phyloP scores from a whole-genome alignment of 345 rosid species.

The Dipteronia dyeriana region DNA sequence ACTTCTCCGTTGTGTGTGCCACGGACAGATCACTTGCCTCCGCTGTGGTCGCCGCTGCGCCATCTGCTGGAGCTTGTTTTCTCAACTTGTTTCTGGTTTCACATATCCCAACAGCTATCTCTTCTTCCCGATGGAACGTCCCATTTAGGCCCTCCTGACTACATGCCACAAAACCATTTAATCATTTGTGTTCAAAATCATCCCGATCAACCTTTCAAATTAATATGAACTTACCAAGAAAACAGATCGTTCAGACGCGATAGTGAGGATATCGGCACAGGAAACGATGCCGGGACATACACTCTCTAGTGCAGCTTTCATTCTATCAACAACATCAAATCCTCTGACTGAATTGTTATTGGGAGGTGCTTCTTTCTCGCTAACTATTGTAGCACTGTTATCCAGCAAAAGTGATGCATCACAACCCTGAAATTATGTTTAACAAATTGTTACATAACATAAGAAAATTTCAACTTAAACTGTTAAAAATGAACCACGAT shows the following conservation, averaged over 20 bases:
- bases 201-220: no score
- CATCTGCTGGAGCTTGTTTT: no score
- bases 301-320: constrained; percentile 50
- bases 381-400: constrained; percentile 30
- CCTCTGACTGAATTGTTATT: constrained; percentile 62
- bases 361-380: constrained; percentile 52
- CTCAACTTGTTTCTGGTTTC: no score
- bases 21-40: no score
- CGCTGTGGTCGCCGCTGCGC: no score
- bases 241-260: constrained; percentile 36
- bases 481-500: no score
- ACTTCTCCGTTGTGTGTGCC: no score
- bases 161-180: background rate
- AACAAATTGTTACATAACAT: no score
- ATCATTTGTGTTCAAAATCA: background rate
- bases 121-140: constrained; percentile 33
- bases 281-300: constrained; percentile 49
- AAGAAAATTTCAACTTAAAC: no score
- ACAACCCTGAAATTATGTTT: constrained; percentile 44
- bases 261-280: constrained; percentile 48
- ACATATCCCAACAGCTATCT: no score
- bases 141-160: constrained; percentile 45
- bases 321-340: constrained; percentile 47
- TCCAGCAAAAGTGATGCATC: constrained; percentile 60
- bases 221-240: constrained; percentile 25